Evolutionary conservation across 1,139 yeast genomes (phyloP), one percentile per base, ranked within the genome.

Genomic region (Scheffersomyces insectosa): DNA sequence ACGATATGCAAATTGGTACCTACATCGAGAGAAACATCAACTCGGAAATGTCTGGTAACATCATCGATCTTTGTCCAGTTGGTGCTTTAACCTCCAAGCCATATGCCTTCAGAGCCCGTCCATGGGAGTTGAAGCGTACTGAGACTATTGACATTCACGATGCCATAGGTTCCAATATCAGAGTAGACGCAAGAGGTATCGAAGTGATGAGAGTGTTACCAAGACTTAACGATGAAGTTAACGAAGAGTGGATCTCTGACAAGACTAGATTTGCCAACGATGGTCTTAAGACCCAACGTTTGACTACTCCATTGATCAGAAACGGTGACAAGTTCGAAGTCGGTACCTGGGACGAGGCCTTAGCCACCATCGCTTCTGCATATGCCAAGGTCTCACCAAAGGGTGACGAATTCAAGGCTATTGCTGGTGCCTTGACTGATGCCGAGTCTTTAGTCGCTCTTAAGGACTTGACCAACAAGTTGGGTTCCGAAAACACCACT

Each of bases 81-180:
- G 96, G 96, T 58, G 96, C 96, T 3, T 80, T 88, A 59, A 88
- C 96, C 38, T 83, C 90, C 28, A 88, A 88, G 68, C 96, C 96
- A 35, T 88, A 88, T 60, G 91, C 96, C 20, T 88, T 88, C 76
- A 84, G 82, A 64, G 95, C 96, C 14, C 82, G 96, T 67, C 96
- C 96, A 36, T 88, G 96, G 96, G 96, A 88, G 69, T 79, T 88
- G 63, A 88, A 88, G 75, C 83, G 88, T 75, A 87, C 95, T 41
- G 96, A 88, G 68, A 79, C 93, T 42, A 81, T 88, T 58, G 96
- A 88, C 67, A 95, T 88, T 27, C 70, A 83, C 72, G 96, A 88
- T 65, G 96, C 85, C 28, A 64, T 88, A 41, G 96, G 96, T 35
- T 83, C 93, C 42, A 86, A 84, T 61, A 79, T 88, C 50, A 79